Base-by-base conservation (phyloP, 108 stramenopile genomes). In the Conticribra guillardii region DNA sequence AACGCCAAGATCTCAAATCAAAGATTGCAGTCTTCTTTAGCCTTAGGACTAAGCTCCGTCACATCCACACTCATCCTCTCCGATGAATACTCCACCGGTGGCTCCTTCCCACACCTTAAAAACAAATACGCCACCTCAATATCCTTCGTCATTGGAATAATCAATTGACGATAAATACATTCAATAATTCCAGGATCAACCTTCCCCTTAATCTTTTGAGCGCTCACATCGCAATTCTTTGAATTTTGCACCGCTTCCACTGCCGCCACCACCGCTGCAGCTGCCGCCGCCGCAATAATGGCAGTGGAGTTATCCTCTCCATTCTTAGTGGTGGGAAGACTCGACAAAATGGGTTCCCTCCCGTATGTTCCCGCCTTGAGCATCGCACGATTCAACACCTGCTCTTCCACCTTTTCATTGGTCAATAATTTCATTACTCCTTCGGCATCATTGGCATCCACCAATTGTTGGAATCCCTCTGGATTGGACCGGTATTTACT, bases 141-240 rank as follows among this genome's bases (percentile, higher is more conserved):
- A 70, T 98, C 97, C 81, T 99, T 99, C 44, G 97, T 99, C 73
- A 98, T 74, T 7, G 99, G 99, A 33, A 99, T 99, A 60, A 99
- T 96, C 46, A 98, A 81, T 61, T 98, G 84, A 29, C 92, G 79
- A 68, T 99, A 99, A 28, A 99, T 91, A 46, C 66, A 64, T 57
- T 96, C 96, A 56, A 99, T 97, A 5, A 91, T 83, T 22, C 78
- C 79, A 16, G 99, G 97, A 53, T 97, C 89, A 17, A 99, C 86
- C 80, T 99, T 99, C 41, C 79, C 88, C 41, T 72, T 55, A 18
- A 69, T 15, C 29, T 64, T 60, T 27, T 41, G 37, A 5, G 37
- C 37, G 11, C 37, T 41, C 8, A 49, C 49, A 24, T 76, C 55
- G 17, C 60, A 70, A 18, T 23, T 53, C n/a, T 45, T 64, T 16